Conservation (phyloP, 495 filamentous ascomycete genomes). For the Amorphotheca resinae region DNA sequence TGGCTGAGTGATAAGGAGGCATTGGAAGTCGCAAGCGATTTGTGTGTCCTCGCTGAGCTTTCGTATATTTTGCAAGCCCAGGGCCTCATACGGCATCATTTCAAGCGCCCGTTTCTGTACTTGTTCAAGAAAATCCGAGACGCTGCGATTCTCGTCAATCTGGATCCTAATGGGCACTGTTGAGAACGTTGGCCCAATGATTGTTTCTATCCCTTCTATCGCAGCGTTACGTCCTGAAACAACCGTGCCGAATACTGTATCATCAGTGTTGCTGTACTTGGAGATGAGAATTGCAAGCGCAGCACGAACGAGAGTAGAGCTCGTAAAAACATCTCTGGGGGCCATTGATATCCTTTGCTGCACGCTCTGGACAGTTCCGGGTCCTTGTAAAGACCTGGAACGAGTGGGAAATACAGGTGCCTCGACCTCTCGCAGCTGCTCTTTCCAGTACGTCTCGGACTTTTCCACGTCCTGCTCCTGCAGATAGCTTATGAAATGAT, state of each 20-base stretch:
- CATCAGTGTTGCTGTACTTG: slow-evolving; percentile 23
- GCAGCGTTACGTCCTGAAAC: slow-evolving; percentile 5
- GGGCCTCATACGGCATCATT: slow-evolving; percentile 49
- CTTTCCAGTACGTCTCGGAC: not conserved
- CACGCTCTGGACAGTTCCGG: not conserved
- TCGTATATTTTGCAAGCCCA: slow-evolving; percentile 57
- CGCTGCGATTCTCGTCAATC: slow-evolving; percentile 45
- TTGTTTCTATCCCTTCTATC: slow-evolving; percentile 2
- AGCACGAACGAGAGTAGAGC: slow-evolving; percentile 21
- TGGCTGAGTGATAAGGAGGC: slow-evolving; percentile 14
- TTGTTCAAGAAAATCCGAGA: slow-evolving; percentile 35
- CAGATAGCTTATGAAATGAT: not conserved
- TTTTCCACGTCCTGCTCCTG: not conserved
- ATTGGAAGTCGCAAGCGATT: slow-evolving; percentile 52
- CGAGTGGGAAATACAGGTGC: not conserved
- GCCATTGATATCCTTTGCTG: not conserved
- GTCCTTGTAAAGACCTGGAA: not conserved
- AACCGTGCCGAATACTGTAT: slow-evolving; percentile 29
- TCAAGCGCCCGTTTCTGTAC: slow-evolving; percentile 43
- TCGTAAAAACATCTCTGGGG: not conserved
- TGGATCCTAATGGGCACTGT: slow-evolving; percentile 19
- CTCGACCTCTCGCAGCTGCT: not conserved
- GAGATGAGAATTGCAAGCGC: slow-evolving; percentile 28
- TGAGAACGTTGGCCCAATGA: slow-evolving; percentile 4
- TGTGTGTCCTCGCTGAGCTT: slow-evolving; percentile 47